A percentile compares a stretch with the other conserved stretches of the same genome.
phyloP scores from a whole-genome alignment of 2,329 filamentous ascomycete genomes.

The Dryadomyces quercus-mongolicae region DNA sequence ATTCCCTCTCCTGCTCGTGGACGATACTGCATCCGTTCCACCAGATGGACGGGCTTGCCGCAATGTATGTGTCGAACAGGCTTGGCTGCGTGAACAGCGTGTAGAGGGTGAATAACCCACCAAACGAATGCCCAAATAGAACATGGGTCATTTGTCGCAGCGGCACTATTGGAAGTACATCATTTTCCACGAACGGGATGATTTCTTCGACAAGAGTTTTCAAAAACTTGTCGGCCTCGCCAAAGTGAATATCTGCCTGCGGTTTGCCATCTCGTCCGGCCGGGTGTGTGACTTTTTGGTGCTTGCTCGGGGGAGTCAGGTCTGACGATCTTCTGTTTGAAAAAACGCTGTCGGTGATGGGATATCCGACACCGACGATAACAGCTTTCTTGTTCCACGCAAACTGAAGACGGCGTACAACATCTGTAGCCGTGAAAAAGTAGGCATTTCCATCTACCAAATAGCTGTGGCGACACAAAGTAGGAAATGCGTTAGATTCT shows the following conservation, averaged over 20 bases:
- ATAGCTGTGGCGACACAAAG: too few relatives aligned
- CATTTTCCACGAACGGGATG: not conserved
- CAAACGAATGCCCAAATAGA: constrained; percentile 9
- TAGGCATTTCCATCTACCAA: constrained; percentile 8
- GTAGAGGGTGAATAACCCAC: constrained; percentile 7
- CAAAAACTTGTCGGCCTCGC: not conserved
- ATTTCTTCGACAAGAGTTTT: not conserved
- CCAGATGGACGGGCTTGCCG: constrained; percentile 9
- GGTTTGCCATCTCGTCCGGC: not conserved
- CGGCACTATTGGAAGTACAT: constrained; percentile 1
- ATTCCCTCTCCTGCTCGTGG: constrained; percentile 2
- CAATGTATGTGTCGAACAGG: constrained; percentile 5
- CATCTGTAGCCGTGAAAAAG: constrained; percentile 8
- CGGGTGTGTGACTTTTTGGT: not conserved
- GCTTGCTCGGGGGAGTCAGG: constrained; percentile 6
- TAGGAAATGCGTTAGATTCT: not conserved
- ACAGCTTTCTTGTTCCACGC: constrained; percentile 1
- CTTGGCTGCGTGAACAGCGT: constrained; percentile 8
- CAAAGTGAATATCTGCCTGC: not conserved
- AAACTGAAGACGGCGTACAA: constrained; percentile 6
- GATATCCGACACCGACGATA: constrained; percentile 9
- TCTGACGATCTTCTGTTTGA: constrained; percentile 1
- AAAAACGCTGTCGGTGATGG: constrained; percentile 1
- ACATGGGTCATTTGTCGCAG: not conserved
- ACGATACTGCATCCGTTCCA: constrained; percentile 4